Conservation (phyloP, 2,329 filamentous ascomycete species). For the Colletotrichum salicis region DNA sequence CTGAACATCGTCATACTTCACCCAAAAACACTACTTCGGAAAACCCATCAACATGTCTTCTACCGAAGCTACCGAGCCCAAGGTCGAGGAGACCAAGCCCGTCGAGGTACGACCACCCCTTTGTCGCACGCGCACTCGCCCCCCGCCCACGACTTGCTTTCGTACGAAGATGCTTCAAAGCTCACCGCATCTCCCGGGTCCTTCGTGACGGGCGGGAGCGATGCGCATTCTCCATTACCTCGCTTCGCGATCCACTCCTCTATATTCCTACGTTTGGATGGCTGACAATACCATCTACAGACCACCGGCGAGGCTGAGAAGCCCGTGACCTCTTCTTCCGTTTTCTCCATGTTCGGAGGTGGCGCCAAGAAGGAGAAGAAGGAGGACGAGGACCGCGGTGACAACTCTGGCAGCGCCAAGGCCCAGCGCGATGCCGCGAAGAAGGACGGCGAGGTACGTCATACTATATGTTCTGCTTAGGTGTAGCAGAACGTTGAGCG, state of each 20-base stretch:
- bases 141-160: neutral
- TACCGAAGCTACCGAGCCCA: constrained; percentile 63
- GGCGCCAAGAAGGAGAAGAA: constrained; percentile 98
- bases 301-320: constrained; percentile 44
- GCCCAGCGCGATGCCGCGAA: constrained; percentile 74
- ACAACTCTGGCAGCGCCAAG: constrained; percentile 90
- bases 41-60: constrained; percentile 56
- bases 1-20: constrained; percentile 14
- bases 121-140: constrained; percentile 15
- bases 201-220: neutral
- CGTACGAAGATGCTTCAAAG: neutral
- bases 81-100: constrained; percentile 61
- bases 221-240: neutral
- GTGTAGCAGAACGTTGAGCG: neutral
- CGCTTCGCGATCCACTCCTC: neutral
- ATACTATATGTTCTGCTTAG: neutral
- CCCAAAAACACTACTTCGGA: neutral
- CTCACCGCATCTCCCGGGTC: neutral
- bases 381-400: constrained; percentile 82
- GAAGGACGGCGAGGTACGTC: constrained; percentile 63
- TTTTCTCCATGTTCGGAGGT: constrained; percentile 99
- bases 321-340: constrained; percentile 68
- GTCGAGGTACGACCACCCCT: constrained; percentile 36
- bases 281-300: constrained; percentile 11
- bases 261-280: neutral